Percentiles rank a stretch among this genome's conserved stretches.
phyloP scores from a whole-genome alignment of 2,329 filamentous ascomycete species.

The Ascochyta rabiei region DNA sequence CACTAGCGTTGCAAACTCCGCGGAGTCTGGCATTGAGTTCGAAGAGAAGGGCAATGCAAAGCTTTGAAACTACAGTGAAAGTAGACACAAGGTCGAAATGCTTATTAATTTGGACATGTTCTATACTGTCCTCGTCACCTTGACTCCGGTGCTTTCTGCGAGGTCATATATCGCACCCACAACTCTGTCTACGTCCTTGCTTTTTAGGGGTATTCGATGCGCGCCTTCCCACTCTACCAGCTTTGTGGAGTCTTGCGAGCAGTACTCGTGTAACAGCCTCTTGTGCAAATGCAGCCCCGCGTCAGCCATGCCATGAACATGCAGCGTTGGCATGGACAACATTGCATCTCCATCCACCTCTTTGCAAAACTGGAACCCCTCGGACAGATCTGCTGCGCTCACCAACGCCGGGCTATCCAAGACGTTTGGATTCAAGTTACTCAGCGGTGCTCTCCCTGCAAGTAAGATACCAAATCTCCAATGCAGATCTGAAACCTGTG shows the following conservation, averaged over 20 bases:
- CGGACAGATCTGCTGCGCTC: conserved; percentile 50
- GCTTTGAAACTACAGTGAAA: neutral
- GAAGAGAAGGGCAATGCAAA: neutral
- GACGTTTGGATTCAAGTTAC: conserved; percentile 56
- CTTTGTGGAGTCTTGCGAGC: conserved; percentile 58
- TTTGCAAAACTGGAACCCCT: conserved; percentile 48
- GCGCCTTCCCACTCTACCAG: conserved; percentile 76
- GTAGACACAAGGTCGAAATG: neutral
- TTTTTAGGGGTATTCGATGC: conserved; percentile 74
- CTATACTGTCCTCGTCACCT: conserved; percentile 40
- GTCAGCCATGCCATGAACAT: conserved; percentile 70
- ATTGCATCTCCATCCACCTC: conserved; percentile 53
- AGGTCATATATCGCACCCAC: conserved; percentile 60
- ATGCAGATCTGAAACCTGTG: conserved; percentile 36
- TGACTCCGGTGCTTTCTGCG: conserved; percentile 57
- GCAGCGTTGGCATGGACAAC: conserved; percentile 65
- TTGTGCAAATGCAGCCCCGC: conserved; percentile 65
- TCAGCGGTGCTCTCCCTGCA: conserved; percentile 66
- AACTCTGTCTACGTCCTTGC: conserved; percentile 65
- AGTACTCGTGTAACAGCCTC: conserved; percentile 64
- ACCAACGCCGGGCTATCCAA: conserved; percentile 48
- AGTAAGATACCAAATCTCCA: conserved; percentile 68
- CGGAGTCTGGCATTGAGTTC: neutral
- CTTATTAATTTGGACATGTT: neutral
- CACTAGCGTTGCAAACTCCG: neutral